Percentiles rank a stretch among this genome's conserved stretches.
Conservation (phyloP, 23 red algal species). For the Gracilariopsis chorda region DNA sequence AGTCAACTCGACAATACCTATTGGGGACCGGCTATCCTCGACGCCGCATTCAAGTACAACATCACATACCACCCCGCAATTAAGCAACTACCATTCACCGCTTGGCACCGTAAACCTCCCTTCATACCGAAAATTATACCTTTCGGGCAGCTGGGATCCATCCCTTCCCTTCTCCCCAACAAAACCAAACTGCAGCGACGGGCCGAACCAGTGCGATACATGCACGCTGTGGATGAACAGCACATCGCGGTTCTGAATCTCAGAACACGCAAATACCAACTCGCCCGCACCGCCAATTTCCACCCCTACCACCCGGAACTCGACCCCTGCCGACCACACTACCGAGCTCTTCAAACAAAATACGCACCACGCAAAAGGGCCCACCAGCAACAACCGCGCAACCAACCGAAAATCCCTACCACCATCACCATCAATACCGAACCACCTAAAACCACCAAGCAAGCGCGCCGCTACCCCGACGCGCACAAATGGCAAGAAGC, state of each 20-base stretch:
- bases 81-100: not conserved
- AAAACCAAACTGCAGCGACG: not conserved
- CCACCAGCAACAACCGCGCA: too few species aligned
- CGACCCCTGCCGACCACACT: not conserved
- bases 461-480: slow-evolving; percentile 31
- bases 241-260: not conserved
- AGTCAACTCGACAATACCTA: not conserved
- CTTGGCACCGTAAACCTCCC: not conserved
- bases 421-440: not conserved
- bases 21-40: not conserved
- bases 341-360: not conserved
- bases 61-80: not conserved
- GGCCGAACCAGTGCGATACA: not conserved
- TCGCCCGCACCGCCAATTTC: slow-evolving; percentile 11
- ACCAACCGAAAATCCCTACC: too few species aligned
- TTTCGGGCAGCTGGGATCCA: not conserved
- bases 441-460: not conserved
- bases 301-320: not conserved
- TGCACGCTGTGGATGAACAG: not conserved
- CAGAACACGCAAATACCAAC: too few species aligned
- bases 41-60: not conserved
- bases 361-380: too few species aligned
- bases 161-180: not conserved
- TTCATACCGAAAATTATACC: not conserved
- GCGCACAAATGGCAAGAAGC: not conserved